Evolutionary conservation across 2,329 filamentous ascomycete species (phyloP).

Genomic region (Cercospora janseana): DNA sequence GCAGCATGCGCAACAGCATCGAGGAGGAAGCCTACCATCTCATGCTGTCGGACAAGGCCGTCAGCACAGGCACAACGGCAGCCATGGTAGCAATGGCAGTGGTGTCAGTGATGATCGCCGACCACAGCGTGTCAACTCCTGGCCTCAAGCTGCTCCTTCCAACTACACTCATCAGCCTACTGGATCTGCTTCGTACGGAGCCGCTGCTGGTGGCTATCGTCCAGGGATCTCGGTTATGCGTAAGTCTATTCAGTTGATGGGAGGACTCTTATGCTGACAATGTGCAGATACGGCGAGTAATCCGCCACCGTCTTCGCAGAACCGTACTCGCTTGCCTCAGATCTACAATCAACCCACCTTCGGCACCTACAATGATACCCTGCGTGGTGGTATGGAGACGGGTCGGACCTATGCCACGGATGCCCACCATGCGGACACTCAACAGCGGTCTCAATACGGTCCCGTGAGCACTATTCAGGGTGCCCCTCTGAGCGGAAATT

Average conservation of each 20-base stretch:
- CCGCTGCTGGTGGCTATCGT: conserved; percentile 1
- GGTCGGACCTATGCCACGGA: not conserved
- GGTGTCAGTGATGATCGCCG: conserved; percentile 10
- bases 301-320: conserved; percentile 1
- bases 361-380: conserved; percentile 15
- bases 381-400: conserved; percentile 3
- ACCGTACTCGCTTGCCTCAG: conserved; percentile 14
- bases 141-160: conserved; percentile 11
- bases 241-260: not conserved
- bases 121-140: conserved; percentile 12
- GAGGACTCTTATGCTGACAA: not conserved
- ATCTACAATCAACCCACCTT: conserved; percentile 9
- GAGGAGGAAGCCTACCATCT: not conserved
- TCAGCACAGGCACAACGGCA: conserved; percentile 8
- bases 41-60: conserved; percentile 4
- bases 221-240: conserved; percentile 8
- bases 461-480: not conserved
- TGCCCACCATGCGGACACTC: not conserved
- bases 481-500: not conserved
- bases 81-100: conserved; percentile 13
- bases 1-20: conserved; percentile 5
- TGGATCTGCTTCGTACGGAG: not conserved
- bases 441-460: conserved; percentile 9
- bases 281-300: conserved; percentile 6
- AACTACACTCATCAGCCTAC: conserved; percentile 3